These are phyloP conservation scores for Pleodorina starrii DNA, from an alignment of 139 green algal genomes.

Conservation along the genomic window DNA sequence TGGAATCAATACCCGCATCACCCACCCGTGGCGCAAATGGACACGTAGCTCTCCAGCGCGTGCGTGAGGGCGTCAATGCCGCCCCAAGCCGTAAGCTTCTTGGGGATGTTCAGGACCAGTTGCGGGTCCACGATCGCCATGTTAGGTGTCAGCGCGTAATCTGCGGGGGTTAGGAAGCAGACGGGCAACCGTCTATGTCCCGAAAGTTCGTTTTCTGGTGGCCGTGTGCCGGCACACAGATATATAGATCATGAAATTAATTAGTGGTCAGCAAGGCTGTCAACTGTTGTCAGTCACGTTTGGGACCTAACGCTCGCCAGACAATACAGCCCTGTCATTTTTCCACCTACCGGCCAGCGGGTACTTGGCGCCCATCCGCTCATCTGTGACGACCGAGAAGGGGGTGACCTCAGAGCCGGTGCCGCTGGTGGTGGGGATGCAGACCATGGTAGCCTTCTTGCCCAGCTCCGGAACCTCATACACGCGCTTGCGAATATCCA, in stretches of 20 bases:
- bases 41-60: conserved; percentile 82
- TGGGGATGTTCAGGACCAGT: conserved; percentile 75
- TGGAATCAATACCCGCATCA: not conserved
- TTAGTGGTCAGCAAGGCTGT: no score
- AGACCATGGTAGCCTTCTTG: conserved; percentile 67
- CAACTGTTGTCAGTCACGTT: not conserved
- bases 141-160: conserved; percentile 74
- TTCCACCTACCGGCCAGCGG: conserved; percentile 62
- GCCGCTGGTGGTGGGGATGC: conserved; percentile 77
- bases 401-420: conserved; percentile 81
- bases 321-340: no score
- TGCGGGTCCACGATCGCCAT: conserved; percentile 69
- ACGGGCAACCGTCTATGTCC: no score
- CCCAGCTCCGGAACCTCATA: conserved; percentile 71
- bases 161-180: conserved; percentile 4
- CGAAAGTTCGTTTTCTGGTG: no score
- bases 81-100: conserved; percentile 74
- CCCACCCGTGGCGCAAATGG: conserved; percentile 67
- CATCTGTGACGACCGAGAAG: conserved; percentile 81
- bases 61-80: conserved; percentile 80
- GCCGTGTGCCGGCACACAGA: no score
- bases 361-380: conserved; percentile 74
- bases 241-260: no score
- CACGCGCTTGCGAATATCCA: conserved; percentile 86
- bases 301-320: not conserved